Evolutionary conservation across 2,329 filamentous ascomycete species (phyloP).

Genomic region (Capronia epimyces): DNA sequence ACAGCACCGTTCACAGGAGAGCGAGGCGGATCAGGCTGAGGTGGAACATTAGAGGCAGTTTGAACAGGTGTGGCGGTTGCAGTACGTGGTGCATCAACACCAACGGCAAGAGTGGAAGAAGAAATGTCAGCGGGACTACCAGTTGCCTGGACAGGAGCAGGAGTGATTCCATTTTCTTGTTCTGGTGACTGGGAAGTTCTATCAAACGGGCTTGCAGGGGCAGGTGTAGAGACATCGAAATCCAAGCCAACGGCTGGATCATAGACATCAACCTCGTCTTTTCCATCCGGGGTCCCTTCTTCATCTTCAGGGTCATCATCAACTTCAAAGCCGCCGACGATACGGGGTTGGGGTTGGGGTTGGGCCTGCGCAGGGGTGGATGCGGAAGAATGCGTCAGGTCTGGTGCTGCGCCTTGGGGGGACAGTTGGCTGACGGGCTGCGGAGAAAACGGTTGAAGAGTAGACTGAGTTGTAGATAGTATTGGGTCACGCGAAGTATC

Average conservation of each 20-base stretch:
- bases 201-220: conserved; percentile 26
- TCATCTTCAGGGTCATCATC: conserved; percentile 57
- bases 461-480: conserved; percentile 26
- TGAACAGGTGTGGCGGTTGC: conserved; percentile 43
- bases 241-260: conserved; percentile 26
- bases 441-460: conserved; percentile 21
- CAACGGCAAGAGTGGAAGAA: conserved; percentile 42
- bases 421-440: conserved; percentile 18
- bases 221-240: conserved; percentile 24
- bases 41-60: conserved; percentile 23
- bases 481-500: conserved; percentile 20
- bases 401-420: conserved; percentile 15
- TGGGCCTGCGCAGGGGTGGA: conserved; percentile 39
- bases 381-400: conserved; percentile 29
- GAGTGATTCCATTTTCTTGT: conserved; percentile 46
- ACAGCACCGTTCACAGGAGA: conserved; percentile 28
- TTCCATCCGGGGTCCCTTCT: conserved; percentile 23
- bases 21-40: conserved; percentile 24
- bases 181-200: conserved; percentile 55
- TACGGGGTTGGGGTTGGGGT: conserved; percentile 33
- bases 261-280: conserved; percentile 31
- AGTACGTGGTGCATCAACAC: conserved; percentile 38
- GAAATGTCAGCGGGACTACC: conserved; percentile 45
- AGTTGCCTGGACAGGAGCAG: conserved; percentile 44
- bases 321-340: conserved; percentile 57